phyloP scores from a whole-genome alignment of 2,329 filamentous ascomycete genomes.

The Claviceps sp. region DNA sequence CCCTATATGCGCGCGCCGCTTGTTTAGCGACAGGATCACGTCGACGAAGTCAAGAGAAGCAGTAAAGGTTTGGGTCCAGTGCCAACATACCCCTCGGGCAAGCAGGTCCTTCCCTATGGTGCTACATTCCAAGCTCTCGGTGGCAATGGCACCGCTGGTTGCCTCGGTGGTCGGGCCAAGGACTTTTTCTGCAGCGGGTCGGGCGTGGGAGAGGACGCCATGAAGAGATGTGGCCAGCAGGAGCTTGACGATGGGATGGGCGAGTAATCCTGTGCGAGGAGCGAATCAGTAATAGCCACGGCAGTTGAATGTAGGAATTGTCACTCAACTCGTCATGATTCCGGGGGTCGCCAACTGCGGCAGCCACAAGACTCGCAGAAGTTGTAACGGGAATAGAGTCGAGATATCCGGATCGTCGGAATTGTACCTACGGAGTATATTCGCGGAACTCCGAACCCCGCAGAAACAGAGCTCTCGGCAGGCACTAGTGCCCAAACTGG shows the following conservation, averaged over 20 bases:
- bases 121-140: slow-evolving; percentile 56
- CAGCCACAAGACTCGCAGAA: too few relatives aligned
- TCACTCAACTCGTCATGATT: neutral
- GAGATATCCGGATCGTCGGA: too few relatives aligned
- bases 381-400: too few relatives aligned
- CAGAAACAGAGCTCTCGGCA: too few relatives aligned
- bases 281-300: neutral
- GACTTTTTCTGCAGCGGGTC: slow-evolving; percentile 10
- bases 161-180: slow-evolving; percentile 10
- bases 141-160: slow-evolving; percentile 51
- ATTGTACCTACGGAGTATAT: too few relatives aligned
- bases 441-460: too few relatives aligned
- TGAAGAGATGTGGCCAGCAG: slow-evolving; percentile 3
- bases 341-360: too few relatives aligned
- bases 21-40: too few relatives aligned
- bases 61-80: neutral
- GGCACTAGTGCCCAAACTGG: too few relatives aligned
- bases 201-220: slow-evolving; percentile 5
- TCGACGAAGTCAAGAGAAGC: too few relatives aligned
- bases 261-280: neutral
- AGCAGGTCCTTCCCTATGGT: slow-evolving; percentile 53
- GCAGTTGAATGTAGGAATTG: neutral
- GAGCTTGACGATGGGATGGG: neutral
- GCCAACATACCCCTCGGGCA: slow-evolving; percentile 29
- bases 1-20: slow-evolving; percentile 28